Evolutionary conservation across 2,329 filamentous ascomycete genomes (phyloP), one percentile per base, ranked within the genome.

Genomic region (Hypoxylon sp.): DNA sequence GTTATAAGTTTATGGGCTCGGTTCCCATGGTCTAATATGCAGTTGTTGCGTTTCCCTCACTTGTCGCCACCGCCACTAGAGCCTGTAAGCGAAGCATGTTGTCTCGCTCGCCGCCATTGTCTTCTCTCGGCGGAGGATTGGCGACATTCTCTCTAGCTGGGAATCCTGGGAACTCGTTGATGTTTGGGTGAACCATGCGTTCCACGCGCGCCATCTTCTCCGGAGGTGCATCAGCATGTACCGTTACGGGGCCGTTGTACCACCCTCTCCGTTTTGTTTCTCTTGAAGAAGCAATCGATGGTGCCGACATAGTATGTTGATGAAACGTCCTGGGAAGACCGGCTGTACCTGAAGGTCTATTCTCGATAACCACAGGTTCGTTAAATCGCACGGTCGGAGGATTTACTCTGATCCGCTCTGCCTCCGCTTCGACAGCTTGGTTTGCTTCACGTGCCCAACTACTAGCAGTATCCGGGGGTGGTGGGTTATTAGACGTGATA

Each of bases 251-350:
- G 0, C 85, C 85, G 44, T 92, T 88, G 73, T 93, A 93, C 91
- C 91, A 94, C 1, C 86, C 92, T 65, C 91, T 89, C 2, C 92
- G 86, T 75, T 92, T 92, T 31, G 82, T 82, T 69, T 88, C 89
- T 7, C 88, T 85, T 2, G 87, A 83, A 0, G 87, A 88, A 8
- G 85, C 81, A 35, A 86, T 80, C 0, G 84, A 82, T 0, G 88
- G 88, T 1, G 88, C 87, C 3, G 88, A 90, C 80, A 88, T 84
- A 15, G 87, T 88, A 63, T 90, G 85, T 37, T 89, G 86, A 62
- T 88, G 86, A 21, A 81, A 77, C 46, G 77, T 74, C 77, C 75
- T 69, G 72, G 73, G 68, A 4, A 67, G 48, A 27, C 51, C 52
- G 11, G 55, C 50, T 2, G 60, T 29, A 13, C 54, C 68, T 15